Conservation (phyloP, 805 yeast species). For the Kockiozyma suomiensis region DNA sequence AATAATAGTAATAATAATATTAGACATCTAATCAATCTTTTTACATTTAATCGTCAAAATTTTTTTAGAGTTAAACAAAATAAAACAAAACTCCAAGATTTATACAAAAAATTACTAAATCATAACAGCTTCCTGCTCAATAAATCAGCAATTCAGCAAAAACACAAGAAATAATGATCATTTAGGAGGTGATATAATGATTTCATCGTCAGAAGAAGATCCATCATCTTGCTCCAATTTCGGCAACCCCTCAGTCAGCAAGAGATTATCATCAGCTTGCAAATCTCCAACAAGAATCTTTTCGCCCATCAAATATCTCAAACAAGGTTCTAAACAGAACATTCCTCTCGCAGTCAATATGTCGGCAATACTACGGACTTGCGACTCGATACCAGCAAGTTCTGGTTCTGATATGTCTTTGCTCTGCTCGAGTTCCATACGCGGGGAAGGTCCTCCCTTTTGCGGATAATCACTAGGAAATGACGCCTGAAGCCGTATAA, state of each 20-base stretch:
- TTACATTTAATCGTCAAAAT: too few species aligned
- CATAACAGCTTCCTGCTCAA: too few species aligned
- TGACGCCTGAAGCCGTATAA: constrained; percentile 66
- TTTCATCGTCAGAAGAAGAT: constrained; percentile 26
- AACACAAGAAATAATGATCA: too few species aligned
- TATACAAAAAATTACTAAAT: too few species aligned
- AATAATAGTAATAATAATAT: too few species aligned
- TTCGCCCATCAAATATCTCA: constrained; percentile 82
- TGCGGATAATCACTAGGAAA: constrained; percentile 78
- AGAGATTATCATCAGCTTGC: background rate
- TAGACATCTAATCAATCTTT: too few species aligned
- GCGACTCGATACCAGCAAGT: constrained; percentile 54
- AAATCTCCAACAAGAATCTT: constrained; percentile 15
- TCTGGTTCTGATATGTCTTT: constrained; percentile 60
- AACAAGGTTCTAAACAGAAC: constrained; percentile 78
- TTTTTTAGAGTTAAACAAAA: too few species aligned
- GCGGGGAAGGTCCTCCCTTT: constrained; percentile 46
- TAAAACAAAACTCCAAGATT: too few species aligned
- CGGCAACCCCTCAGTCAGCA: background rate
- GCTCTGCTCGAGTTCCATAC: constrained; percentile 74
- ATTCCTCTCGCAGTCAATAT: constrained; percentile 58
- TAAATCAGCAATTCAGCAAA: too few species aligned
- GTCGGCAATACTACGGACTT: constrained; percentile 57
- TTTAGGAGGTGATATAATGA: constrained; percentile 21
- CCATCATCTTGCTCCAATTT: constrained; percentile 4